A percentile compares a stretch with the other conserved stretches of the same genome.
These are phyloP conservation scores for Fusarium newnesense DNA, from an alignment of 2,329 filamentous ascomycete species.

Conservation along the genomic window DNA sequence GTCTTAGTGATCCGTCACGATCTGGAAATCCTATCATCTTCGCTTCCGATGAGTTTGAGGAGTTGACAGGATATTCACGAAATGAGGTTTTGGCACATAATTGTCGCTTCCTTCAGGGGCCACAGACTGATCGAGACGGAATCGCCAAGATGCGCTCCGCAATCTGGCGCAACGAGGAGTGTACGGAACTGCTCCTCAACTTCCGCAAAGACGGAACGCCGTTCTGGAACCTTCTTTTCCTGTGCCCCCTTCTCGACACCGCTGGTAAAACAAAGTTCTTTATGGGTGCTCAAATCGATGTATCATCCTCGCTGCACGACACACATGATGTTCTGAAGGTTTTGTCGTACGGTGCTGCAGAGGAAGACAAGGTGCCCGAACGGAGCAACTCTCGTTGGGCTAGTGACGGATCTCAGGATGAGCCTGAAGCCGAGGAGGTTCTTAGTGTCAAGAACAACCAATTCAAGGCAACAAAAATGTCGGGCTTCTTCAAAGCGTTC, in stretches of 20 bases:
- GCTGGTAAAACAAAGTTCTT: conserved; percentile 61
- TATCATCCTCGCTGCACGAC: conserved; percentile 63
- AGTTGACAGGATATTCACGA: conserved; percentile 61
- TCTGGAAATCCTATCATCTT: conserved; percentile 62
- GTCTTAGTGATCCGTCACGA: conserved; percentile 62
- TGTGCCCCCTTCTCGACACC: conserved; percentile 61
- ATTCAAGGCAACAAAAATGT: conserved; percentile 42
- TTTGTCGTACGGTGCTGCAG: conserved; percentile 51
- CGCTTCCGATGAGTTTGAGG: conserved; percentile 62
- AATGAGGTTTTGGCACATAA: conserved; percentile 60
- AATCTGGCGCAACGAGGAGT: conserved; percentile 56
- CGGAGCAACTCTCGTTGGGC: conserved; percentile 23
- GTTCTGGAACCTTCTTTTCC: conserved; percentile 67
- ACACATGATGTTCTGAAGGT: conserved; percentile 62
- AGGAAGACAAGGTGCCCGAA: conserved; percentile 32
- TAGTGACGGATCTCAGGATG: conserved; percentile 25
- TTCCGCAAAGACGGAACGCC: conserved; percentile 61
- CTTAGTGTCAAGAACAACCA: conserved; percentile 37
- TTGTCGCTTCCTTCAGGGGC: conserved; percentile 61
- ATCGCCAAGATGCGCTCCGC: conserved; percentile 55
- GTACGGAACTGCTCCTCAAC: conserved; percentile 62
- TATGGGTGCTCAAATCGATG: conserved; percentile 67
- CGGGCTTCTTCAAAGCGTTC: conserved; percentile 50
- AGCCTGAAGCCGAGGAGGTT: conserved; percentile 43
- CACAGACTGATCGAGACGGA: conserved; percentile 55